These are phyloP conservation scores for Neonectria punicea DNA, from an alignment of 2,329 filamentous ascomycete genomes.

Conservation along the genomic window DNA sequence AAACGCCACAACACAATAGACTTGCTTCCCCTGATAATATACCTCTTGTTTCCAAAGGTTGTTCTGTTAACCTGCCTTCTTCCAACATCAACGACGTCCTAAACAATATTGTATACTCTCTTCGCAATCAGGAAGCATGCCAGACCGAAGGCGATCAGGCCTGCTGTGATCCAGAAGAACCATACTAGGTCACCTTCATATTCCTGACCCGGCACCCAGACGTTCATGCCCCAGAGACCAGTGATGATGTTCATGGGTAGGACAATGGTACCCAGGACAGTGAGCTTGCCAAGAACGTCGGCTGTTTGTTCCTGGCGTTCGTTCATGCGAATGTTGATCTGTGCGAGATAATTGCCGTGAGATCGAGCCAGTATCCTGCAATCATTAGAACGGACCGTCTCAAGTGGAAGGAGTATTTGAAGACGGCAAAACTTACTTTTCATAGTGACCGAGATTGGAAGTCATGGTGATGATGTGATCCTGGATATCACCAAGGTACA, in stretches of 20 bases:
- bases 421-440: constrained; percentile 73
- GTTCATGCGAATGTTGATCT: constrained; percentile 99
- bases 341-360: constrained; percentile 97
- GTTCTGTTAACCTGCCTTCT: background rate
- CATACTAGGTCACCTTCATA: constrained; percentile 78
- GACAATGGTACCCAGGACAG: constrained; percentile 95
- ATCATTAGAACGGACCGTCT: constrained; percentile 18
- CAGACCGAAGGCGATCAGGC: constrained; percentile 81
- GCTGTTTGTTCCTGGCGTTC: constrained; percentile 96
- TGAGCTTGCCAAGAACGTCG: constrained; percentile 93
- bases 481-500: constrained; percentile 97
- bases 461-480: constrained; percentile 99
- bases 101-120: constrained; percentile 84
- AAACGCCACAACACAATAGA: constrained; percentile 11
- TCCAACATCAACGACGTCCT: constrained; percentile 20
- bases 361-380: constrained; percentile 85
- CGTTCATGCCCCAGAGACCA: constrained; percentile 99
- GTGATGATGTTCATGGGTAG: constrained; percentile 99
- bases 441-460: constrained; percentile 92
- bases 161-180: constrained; percentile 80
- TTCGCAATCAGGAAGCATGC: constrained; percentile 85
- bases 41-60: background rate
- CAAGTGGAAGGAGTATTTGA: background rate
- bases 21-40: background rate
- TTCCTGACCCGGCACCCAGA: constrained; percentile 92